Percentiles rank a stretch among this genome's conserved stretches.
phyloP scores from a whole-genome alignment of 2,329 filamentous ascomycete genomes.

The Calonectria crousiana region DNA sequence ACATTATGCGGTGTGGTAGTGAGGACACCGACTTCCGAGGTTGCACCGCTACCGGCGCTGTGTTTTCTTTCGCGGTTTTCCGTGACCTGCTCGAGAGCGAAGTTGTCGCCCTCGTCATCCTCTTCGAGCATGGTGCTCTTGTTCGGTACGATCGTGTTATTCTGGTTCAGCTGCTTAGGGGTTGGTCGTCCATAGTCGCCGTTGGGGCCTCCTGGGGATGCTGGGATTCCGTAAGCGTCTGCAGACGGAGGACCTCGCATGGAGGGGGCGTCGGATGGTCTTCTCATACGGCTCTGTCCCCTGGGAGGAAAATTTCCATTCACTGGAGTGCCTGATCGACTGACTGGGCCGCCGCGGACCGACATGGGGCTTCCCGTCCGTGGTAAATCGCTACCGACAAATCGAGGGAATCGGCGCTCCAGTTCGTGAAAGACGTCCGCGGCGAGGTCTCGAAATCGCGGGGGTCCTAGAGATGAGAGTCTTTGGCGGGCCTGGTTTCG shows the following conservation, averaged over 20 bases:
- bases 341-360: slow-evolving; percentile 68
- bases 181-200: slow-evolving; percentile 81
- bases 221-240: slow-evolving; percentile 66
- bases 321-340: slow-evolving; percentile 72
- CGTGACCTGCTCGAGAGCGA: slow-evolving; percentile 56
- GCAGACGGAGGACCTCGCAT: slow-evolving; percentile 61
- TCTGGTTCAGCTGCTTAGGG: slow-evolving; percentile 87
- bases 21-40: slow-evolving; percentile 55
- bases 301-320: slow-evolving; percentile 68
- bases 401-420: slow-evolving; percentile 88
- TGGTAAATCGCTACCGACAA: slow-evolving; percentile 76
- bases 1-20: neutral
- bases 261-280: slow-evolving; percentile 73
- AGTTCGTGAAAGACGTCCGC: slow-evolving; percentile 97
- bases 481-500: slow-evolving; percentile 98
- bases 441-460: slow-evolving; percentile 90
- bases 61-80: slow-evolving; percentile 47
- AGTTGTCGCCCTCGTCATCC: slow-evolving; percentile 79
- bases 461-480: slow-evolving; percentile 87
- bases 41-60: slow-evolving; percentile 44
- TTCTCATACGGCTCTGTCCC: slow-evolving; percentile 65
- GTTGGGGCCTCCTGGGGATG: slow-evolving; percentile 68
- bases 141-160: slow-evolving; percentile 96
- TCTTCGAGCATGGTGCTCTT: slow-evolving; percentile 99
- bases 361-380: slow-evolving; percentile 77